Conservation (phyloP, 2,329 filamentous ascomycete genomes). For the Cephalotrichum gorgonifer region DNA sequence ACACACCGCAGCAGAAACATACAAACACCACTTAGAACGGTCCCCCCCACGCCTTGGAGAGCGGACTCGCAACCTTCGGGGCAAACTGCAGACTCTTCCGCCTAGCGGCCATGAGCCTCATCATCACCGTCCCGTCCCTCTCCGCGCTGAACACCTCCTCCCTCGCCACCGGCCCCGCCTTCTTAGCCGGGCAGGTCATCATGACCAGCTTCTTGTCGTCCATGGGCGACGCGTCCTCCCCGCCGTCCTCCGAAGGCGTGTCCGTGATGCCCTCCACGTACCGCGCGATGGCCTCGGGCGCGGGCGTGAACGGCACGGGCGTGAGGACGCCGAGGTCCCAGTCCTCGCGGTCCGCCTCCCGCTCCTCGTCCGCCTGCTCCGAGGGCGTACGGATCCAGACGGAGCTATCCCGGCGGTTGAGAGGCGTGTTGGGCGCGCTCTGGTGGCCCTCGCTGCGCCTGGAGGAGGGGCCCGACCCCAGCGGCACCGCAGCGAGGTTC, state of each 20-base stretch:
- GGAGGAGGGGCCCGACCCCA: constrained; percentile 34
- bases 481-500: constrained; percentile 52
- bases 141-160: constrained; percentile 34
- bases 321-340: constrained; percentile 33
- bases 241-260: constrained; percentile 27
- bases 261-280: constrained; percentile 39
- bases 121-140: constrained; percentile 46
- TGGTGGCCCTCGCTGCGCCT: constrained; percentile 18
- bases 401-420: constrained; percentile 42
- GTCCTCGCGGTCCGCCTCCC: constrained; percentile 25
- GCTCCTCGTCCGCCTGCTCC: constrained; percentile 22
- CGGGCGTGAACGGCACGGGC: constrained; percentile 48
- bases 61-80: constrained; percentile 63
- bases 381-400: constrained; percentile 46
- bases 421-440: constrained; percentile 34
- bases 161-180: constrained; percentile 17
- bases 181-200: constrained; percentile 37
- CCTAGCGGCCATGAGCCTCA: constrained; percentile 59
- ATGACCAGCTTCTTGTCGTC: constrained; percentile 28
- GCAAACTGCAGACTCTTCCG: constrained; percentile 71
- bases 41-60: constrained; percentile 49
- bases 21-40: constrained; percentile 9
- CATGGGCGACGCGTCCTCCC: constrained; percentile 20
- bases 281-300: constrained; percentile 41
- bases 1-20: not conserved